Conservation (phyloP, 176 grass and related monocot species). For the Musa schizocarpa region DNA sequence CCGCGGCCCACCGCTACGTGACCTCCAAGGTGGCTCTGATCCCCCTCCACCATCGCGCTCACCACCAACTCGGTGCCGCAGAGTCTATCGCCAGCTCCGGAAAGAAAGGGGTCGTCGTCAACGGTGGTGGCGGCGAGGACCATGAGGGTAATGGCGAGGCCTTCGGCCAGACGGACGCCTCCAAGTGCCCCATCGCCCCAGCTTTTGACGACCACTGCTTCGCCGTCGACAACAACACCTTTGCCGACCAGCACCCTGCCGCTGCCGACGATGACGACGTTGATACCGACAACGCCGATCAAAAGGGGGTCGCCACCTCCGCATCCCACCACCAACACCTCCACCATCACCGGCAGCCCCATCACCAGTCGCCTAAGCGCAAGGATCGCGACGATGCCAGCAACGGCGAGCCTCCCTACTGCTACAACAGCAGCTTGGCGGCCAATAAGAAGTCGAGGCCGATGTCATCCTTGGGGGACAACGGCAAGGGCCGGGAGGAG, state of each 20-base stretch:
- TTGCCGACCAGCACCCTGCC: not conserved
- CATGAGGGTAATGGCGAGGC: slow-evolving; percentile 11
- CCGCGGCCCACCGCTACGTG: slow-evolving; percentile 11
- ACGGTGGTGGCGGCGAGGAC: not conserved
- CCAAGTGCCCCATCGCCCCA: not conserved
- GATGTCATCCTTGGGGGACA: slow-evolving; percentile 28
- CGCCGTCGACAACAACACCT: not conserved
- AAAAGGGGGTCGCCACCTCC: not conserved
- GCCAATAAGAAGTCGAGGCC: slow-evolving; percentile 20
- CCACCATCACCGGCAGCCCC: not conserved
- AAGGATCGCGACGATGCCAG: slow-evolving; percentile 61
- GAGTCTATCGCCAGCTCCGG: not conserved
- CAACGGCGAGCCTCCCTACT: slow-evolving; percentile 62
- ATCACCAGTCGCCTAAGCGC: slow-evolving; percentile 28
- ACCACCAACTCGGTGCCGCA: not conserved
- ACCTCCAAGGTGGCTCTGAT: slow-evolving; percentile 1
- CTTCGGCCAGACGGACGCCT: slow-evolving; percentile 9
- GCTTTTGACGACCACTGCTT: slow-evolving; percentile 13
- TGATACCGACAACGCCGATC: not conserved
- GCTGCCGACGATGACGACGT: slow-evolving; percentile 28
- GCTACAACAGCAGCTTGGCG: slow-evolving; percentile 34
- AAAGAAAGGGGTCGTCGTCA: slow-evolving; percentile 7
- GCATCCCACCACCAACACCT: not conserved
- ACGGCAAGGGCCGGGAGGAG: slow-evolving; percentile 83
- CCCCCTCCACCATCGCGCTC: not conserved